Evolutionary conservation across 108 stramenopile genomes (phyloP).

Genomic region (Conticribra weissflogii): DNA sequence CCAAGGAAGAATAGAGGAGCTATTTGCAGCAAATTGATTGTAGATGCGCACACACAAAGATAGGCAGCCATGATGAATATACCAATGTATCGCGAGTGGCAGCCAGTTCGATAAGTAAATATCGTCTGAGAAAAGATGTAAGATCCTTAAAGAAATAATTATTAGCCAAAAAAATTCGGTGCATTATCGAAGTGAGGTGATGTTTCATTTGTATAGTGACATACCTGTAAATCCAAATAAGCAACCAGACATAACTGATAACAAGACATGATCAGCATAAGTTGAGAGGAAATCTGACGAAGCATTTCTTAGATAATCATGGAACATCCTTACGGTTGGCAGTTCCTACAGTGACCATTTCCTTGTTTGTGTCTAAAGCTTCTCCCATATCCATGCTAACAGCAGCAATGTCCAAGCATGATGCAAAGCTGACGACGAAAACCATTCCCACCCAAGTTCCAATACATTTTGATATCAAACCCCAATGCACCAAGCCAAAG

Average conservation of each 20-base stretch:
- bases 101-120: conserved; percentile 92
- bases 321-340: conserved; percentile 75
- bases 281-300: no score
- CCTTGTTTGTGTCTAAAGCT: conserved; percentile 92
- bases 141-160: no score
- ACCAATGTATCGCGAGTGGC: conserved; percentile 74
- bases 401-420: conserved; percentile 92
- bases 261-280: background rate
- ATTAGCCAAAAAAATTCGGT: no score
- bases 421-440: conserved; percentile 95
- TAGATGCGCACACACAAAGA: conserved; percentile 60
- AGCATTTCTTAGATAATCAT: no score
- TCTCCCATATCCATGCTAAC: conserved; percentile 76
- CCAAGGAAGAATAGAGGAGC: conserved; percentile 53
- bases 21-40: conserved; percentile 73
- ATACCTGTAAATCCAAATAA: conserved; percentile 80
- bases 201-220: no score
- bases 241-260: conserved; percentile 65
- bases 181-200: no score
- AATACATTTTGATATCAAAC: conserved; percentile 59
- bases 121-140: conserved; percentile 99
- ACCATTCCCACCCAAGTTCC: conserved; percentile 95
- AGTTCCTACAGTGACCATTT: conserved; percentile 88
- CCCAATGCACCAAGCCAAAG: conserved; percentile 74
- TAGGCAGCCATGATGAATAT: conserved; percentile 67